Evolutionary conservation across 352 stramenopile genomes (phyloP), one percentile per base, ranked within the genome.

Genomic region (Globisporangium okanoganense): DNA sequence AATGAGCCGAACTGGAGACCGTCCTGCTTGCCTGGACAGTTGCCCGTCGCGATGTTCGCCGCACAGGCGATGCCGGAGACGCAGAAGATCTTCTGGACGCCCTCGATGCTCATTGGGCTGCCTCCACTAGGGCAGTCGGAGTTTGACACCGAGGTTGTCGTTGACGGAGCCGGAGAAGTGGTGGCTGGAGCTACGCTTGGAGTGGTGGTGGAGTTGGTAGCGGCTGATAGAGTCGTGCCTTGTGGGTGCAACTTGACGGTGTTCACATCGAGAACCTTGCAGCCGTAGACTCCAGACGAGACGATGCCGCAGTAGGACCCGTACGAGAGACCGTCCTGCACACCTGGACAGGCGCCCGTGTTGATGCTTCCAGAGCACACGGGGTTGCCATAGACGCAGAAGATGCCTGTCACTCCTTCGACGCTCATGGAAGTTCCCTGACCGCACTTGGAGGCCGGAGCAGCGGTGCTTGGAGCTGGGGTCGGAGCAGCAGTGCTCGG

Each of bases 371-470:
- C 36, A n/a, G 36, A 13, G 14, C 36, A 43, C 10, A 43, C 13
- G 36, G 36, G 36, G 36, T 4, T 43, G 36, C 36, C 14, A 12
- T n/a, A n/a, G 36, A 43, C 36, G 36, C 36, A 43, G 36, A 43
- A 43, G 36, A n/a, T n/a, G 36, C 36, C 36, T n/a, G 18, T 12
- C 12, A 43, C 36, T 9, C 36, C 36, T n/a, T 43, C 36, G 5
- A 43, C 36, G 36, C 36, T 43, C 13, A 43, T 20, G 36, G 36
- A 16, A 7, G 10, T 43, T 43, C 36, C 36, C 36, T 43, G 36
- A 12, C 36, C 36, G 14, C 36, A 43, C 36, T 43, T 43, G 13
- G 36, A 41, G 63, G 90, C 79, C 63, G 98, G 98, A 82, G 88
- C 92, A 50, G 87, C 91, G 1, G 25, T 54, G 14, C 3, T 55